These are phyloP conservation scores for Rossbeevera mucosa DNA, from an alignment of 768 basidiomycete species.

Conservation along the genomic window DNA sequence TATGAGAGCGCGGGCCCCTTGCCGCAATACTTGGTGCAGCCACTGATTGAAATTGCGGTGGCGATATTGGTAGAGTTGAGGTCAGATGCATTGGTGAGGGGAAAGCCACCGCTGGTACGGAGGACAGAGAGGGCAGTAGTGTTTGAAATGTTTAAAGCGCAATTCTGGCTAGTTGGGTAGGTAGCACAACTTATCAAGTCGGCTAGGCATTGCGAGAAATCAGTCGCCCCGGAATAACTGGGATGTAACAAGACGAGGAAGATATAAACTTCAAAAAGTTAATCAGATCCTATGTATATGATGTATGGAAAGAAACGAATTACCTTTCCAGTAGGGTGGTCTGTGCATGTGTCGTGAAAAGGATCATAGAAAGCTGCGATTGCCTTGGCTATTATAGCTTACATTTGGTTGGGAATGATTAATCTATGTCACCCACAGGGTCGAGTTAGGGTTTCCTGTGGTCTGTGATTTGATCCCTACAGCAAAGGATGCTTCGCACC, in stretches of 20 bases:
- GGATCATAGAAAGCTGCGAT: not conserved
- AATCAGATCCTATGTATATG: not conserved
- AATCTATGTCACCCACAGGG: not conserved
- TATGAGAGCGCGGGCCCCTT: conserved; percentile 4
- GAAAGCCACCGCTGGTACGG: conserved; percentile 3
- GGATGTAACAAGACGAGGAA: not conserved
- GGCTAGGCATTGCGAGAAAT: conserved; percentile 15
- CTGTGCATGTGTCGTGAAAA: not conserved
- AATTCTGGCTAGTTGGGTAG: not conserved
- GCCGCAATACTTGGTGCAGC: conserved; percentile 15
- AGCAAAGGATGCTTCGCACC: not conserved
- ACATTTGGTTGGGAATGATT: not conserved
- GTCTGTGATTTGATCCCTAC: not conserved
- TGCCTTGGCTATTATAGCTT: not conserved
- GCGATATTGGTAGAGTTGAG: not conserved
- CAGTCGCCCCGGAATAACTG: not conserved
- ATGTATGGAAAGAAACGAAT: not conserved
- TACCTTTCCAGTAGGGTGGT: conserved; percentile 4
- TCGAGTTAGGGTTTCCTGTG: not conserved
- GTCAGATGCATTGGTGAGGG: not conserved
- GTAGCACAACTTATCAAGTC: conserved; percentile 1
- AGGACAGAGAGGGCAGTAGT: conserved; percentile 15
- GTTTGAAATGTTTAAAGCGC: not conserved
- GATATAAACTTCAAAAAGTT: conserved; percentile 1
- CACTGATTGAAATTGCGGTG: conserved; percentile 6